phyloP scores from a whole-genome alignment of 169 alveolate species.

The Plasmodium gonderi region DNA sequence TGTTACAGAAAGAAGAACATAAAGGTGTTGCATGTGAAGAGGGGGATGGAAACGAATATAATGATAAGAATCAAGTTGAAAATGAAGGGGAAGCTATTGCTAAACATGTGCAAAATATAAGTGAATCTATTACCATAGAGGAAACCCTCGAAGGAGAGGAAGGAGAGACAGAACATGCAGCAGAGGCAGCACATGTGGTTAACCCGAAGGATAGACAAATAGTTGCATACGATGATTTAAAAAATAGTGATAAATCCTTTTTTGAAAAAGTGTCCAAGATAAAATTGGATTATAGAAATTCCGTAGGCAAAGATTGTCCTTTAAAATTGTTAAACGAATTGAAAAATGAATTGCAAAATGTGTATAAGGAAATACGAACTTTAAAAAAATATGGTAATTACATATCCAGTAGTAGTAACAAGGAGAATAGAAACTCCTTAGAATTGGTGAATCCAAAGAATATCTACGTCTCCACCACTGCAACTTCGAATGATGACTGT shows the following conservation, averaged over 20 bases:
- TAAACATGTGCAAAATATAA: neutral
- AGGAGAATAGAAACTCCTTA: constrained; percentile 1
- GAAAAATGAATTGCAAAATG: constrained; percentile 37
- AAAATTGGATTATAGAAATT: neutral
- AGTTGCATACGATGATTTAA: constrained; percentile 34
- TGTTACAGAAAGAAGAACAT: neutral
- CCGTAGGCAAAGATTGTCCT: constrained; percentile 15
- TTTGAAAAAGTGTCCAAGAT: neutral
- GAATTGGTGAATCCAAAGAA: constrained; percentile 15
- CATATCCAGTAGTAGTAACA: neutral
- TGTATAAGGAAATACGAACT: constrained; percentile 35
- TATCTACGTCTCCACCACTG: neutral
- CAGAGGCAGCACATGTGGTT: neutral
- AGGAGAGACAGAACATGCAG: neutral
- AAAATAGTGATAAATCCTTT: constrained; percentile 4
- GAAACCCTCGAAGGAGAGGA: neutral
- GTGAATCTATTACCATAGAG: neutral
- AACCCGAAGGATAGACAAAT: constrained; percentile 15
- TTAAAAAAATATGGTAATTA: constrained; percentile 5
- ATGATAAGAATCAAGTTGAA: neutral
- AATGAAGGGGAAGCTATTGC: neutral
- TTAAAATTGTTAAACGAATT: constrained; percentile 15
- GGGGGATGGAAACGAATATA: neutral
- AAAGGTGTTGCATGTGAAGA: neutral
- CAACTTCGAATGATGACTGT: neutral